Base-by-base conservation (phyloP, 2,329 filamentous ascomycete genomes). In the Xylaria multiplex region DNA sequence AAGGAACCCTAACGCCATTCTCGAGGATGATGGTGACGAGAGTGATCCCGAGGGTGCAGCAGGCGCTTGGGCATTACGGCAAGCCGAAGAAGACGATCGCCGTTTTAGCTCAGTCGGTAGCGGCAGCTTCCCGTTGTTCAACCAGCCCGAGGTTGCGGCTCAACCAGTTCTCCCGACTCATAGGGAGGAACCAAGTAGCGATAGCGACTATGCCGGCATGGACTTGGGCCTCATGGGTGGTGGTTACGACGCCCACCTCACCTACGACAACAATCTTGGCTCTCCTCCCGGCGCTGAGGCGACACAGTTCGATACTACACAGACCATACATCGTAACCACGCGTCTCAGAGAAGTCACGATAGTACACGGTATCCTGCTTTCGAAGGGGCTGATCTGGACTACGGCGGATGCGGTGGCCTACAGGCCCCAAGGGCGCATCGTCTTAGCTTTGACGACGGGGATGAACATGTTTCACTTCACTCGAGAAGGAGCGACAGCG, bases 341-440 rank as follows among this genome's bases (percentile, higher is more conserved):
- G 69, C 75, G 14, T 77, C 75, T 22, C 76, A 77, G 46, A 73
- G 76, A 57, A 80, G 81, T 80, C 61, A 83, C 77, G 77, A 76
- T n/a, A 78, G 75, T 45, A 76, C 77, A 60, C 76, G 79, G 14
- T 81, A 79, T 60, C 77, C 82, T 1, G 80, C 81, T 6, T 85
- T 85, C 69, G 76, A 81, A 14, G 85, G 89, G 61, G 93, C 91
- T 6, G 87, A 91, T 60, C 91, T 97, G 57, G 95, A 98, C 78
- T 93, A 93, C 53, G 91, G 88, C 56, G 94, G 92, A 7, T 97
- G 93, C n/a, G 96, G 95, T 46, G 96, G 96, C 1, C 80, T 97
- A 32, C 89, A 93, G 68, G 87, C 92, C 64, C 93, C 94, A 2
- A 88, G 84, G 56, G 84, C 83, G 6, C 86, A 93, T 70, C 88